Percentiles rank a stretch among this genome's conserved stretches.
phyloP scores from a whole-genome alignment of 1,139 yeast genomes.

The Pichia sp. region DNA sequence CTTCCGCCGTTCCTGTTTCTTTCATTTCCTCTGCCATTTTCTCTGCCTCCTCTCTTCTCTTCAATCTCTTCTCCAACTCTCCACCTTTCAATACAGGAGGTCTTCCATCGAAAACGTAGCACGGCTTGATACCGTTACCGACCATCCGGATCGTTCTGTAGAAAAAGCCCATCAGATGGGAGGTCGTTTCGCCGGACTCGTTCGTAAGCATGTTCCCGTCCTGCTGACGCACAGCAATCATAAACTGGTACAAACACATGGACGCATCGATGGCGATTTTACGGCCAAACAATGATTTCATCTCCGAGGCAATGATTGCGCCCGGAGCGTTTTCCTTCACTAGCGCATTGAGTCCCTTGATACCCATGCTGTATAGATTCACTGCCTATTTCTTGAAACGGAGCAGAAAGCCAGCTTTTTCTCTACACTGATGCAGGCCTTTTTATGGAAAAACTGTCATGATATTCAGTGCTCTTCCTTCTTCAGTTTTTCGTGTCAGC shows the following conservation, averaged over 20 bases:
- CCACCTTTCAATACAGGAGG: constrained; percentile 90
- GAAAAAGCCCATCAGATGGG: constrained; percentile 93
- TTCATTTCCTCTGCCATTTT: constrained; percentile 66
- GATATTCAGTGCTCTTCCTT: not conserved
- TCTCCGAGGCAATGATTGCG: constrained; percentile 72
- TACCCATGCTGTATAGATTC: constrained; percentile 52
- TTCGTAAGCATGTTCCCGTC: constrained; percentile 93
- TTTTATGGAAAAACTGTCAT: not conserved
- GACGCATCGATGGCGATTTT: constrained; percentile 87
- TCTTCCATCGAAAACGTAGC: constrained; percentile 94
- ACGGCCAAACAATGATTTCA: constrained; percentile 84
- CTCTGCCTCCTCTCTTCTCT: constrained; percentile 78
- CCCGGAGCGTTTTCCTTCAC: constrained; percentile 85
- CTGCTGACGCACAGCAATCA: constrained; percentile 92
- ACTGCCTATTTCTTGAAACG: too few relatives aligned
- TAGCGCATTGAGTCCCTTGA: constrained; percentile 64
- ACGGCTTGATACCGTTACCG: constrained; percentile 90
- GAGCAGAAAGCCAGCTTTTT: not conserved
- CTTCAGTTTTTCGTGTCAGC: not conserved
- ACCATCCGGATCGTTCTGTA: constrained; percentile 86
- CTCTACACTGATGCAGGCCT: not conserved
- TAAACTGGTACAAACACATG: constrained; percentile 90
- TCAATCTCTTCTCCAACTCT: constrained; percentile 81
- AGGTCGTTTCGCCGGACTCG: constrained; percentile 90
- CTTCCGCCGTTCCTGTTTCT: constrained; percentile 78